Evolutionary conservation across 768 basidiomycete genomes (phyloP), one percentile per base, ranked within the genome.

Genomic region (Mycena epipterygia): DNA sequence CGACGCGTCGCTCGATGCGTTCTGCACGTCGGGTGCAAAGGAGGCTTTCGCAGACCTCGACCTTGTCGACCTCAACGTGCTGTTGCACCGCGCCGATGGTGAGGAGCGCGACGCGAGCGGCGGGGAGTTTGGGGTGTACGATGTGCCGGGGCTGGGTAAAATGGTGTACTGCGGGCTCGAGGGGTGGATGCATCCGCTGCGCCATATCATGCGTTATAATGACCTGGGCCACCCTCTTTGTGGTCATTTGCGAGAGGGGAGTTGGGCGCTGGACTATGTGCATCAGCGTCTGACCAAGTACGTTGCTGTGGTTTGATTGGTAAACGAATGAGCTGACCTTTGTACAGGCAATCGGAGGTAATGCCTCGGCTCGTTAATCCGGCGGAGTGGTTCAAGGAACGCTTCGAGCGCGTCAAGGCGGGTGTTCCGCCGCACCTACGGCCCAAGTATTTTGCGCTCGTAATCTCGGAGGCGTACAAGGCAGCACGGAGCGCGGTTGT

Each of bases 371-470:
- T 99, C 12, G 83, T 78, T 2, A 86, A 86, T 68, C 92, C 95
- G 14, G 93, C 91, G 7, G 82, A 88, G 62, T 99, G 98, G 98
- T 85, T 98, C 76, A 88, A 90, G 78, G 89, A 94, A 70, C 89
- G 96, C n/a, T 95, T 97, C 75, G 94, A 96, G 53, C 86, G 90
- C 25, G 88, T 99, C 76, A 92, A 93, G 74, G 78, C 79, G 1
- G 86, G 86, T 14, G 91, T 92, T 8, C 94, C 98, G 0, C 89
- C 93, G 21, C 97, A 96, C 85, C 85, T 99, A 80, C 89, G 97
- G 25, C 98, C 98, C 25, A 99, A 97, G 80, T 99, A 95, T 81
- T 99, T 99, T 73, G 96, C 96, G 0, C 87, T 99, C 68, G 88
- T 97, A 64, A 86, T 99, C 67, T 95, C 93, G 27, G 91, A 91